These are phyloP conservation scores for barrel medic (Medicago truncatula) DNA, from an alignment of 306 rosid genomes.

Conservation along the genomic window DNA sequence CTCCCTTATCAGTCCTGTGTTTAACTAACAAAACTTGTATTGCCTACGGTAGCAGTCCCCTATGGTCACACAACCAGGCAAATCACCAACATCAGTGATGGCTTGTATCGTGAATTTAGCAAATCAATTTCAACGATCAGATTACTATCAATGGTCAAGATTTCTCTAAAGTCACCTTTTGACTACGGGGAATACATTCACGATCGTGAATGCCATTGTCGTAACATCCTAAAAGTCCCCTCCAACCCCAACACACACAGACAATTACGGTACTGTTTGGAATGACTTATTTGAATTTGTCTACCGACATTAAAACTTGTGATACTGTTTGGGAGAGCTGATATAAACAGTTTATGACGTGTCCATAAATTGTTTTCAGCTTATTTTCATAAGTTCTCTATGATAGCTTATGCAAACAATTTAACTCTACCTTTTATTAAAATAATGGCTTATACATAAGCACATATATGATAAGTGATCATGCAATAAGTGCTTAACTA, in stretches of 20 bases:
- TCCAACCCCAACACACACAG: background rate
- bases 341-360: background rate
- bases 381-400: background rate
- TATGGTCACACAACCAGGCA: background rate
- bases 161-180: background rate
- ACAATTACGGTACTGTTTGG: background rate
- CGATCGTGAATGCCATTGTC: background rate
- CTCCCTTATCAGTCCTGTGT: background rate
- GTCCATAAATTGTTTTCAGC: background rate
- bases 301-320: background rate
- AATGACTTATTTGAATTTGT: background rate
- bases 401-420: background rate
- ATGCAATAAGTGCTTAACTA: background rate
- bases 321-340: background rate
- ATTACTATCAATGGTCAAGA: background rate
- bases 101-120: background rate
- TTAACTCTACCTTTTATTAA: background rate
- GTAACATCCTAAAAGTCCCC: background rate
- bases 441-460: background rate
- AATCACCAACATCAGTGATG: background rate
- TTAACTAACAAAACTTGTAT: background rate
- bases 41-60: background rate
- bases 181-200: background rate
- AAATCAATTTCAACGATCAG: background rate
- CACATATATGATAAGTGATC: background rate